These are phyloP conservation scores for Lachancea waltii DNA, from an alignment of 805 yeast genomes.

Conservation along the genomic window DNA sequence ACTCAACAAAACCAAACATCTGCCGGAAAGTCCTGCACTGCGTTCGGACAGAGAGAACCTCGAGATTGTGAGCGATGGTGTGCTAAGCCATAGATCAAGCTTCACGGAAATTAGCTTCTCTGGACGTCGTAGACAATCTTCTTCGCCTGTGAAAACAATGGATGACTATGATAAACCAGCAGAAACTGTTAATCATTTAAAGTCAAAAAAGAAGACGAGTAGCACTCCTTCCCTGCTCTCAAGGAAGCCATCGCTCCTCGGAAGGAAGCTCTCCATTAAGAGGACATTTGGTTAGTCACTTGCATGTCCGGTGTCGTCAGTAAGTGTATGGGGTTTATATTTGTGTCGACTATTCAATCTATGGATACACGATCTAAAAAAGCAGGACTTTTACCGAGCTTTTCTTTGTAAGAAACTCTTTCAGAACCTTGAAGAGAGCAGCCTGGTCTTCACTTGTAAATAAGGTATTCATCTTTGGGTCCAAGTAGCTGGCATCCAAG, in stretches of 20 bases:
- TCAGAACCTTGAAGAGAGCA: constrained; percentile 23
- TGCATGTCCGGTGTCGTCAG: not conserved
- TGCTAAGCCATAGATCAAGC: constrained; percentile 11
- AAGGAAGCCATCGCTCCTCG: constrained; percentile 32
- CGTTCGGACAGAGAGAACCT: constrained; percentile 20
- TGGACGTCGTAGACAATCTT: constrained; percentile 1
- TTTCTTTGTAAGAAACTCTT: constrained; percentile 25
- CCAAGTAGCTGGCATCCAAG: constrained; percentile 31
- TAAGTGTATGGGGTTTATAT: constrained; percentile 1
- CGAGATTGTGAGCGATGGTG: constrained; percentile 14
- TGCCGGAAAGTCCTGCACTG: constrained; percentile 47
- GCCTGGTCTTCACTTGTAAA: constrained; percentile 24
- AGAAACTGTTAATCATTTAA: constrained; percentile 32
- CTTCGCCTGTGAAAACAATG: constrained; percentile 19
- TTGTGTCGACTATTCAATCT: not conserved
- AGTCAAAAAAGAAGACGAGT: constrained; percentile 31
- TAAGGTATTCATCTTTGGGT: constrained; percentile 26
- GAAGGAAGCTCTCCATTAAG: constrained; percentile 32
- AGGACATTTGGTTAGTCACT: constrained; percentile 21
- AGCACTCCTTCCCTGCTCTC: constrained; percentile 29
- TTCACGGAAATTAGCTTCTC: not conserved
- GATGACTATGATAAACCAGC: constrained; percentile 38
- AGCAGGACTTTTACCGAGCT: constrained; percentile 31
- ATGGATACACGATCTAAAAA: constrained; percentile 15
- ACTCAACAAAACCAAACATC: constrained; percentile 43